Evolutionary conservation across 441 rosid genomes (phyloP).

Genomic region (Melastoma candidum): DNA sequence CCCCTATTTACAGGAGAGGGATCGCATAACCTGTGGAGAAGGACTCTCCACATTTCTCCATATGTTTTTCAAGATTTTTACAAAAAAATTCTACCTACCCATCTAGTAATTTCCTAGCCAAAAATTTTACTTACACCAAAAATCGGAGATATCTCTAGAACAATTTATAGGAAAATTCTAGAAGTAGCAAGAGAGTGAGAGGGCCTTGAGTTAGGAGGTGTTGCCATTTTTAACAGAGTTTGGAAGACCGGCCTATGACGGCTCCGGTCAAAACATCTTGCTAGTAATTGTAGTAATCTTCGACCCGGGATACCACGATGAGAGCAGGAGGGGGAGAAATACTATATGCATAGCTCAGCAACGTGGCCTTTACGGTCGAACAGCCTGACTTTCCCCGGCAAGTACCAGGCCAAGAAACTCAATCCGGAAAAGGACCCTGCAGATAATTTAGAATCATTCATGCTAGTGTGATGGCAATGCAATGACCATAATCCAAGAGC

Average conservation of each 20-base stretch:
- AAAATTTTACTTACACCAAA: too few species aligned
- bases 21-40: too few species aligned
- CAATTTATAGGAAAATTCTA: too few species aligned
- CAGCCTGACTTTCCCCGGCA: slow-evolving; percentile 15
- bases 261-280: slow-evolving; percentile 20
- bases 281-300: slow-evolving; percentile 18
- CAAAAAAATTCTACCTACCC: too few species aligned
- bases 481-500: background rate
- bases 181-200: too few species aligned
- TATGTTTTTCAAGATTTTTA: too few species aligned
- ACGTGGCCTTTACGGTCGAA: slow-evolving; percentile 16
- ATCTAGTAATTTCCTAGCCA: too few species aligned
- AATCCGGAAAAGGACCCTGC: slow-evolving; percentile 18
- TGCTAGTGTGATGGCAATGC: background rate
- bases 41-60: too few species aligned
- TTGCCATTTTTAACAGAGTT: too few species aligned
- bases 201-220: too few species aligned
- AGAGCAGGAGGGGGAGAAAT: slow-evolving; percentile 15
- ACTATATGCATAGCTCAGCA: slow-evolving; percentile 13
- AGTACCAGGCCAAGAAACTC: slow-evolving; percentile 13
- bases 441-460: background rate
- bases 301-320: slow-evolving; percentile 16
- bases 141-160: too few species aligned
- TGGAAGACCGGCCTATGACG: slow-evolving; percentile 7
- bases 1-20: too few species aligned